Conservation (phyloP, 495 filamentous ascomycete genomes). For the Thermochaetoides thermophila region DNA sequence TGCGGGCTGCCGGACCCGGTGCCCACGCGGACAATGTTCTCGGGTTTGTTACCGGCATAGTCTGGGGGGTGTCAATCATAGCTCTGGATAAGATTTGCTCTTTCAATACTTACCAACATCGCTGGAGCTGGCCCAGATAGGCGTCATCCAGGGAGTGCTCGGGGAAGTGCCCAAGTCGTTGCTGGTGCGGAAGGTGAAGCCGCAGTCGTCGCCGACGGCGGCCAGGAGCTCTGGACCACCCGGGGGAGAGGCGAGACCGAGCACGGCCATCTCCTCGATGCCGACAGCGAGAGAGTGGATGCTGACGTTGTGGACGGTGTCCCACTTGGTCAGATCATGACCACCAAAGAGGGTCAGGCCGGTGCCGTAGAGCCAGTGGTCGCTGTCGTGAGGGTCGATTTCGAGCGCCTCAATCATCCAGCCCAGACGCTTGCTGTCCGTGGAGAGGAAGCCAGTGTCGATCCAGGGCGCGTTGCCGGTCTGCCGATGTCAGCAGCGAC, state of each 20-base stretch:
- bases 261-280: conserved; percentile 44
- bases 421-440: conserved; percentile 36
- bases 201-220: conserved; percentile 44
- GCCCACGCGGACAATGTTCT: conserved; percentile 42
- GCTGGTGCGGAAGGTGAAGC: conserved; percentile 33
- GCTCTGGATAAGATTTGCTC: background rate
- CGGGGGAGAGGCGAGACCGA: conserved; percentile 35
- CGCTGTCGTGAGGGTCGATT: conserved; percentile 43
- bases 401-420: conserved; percentile 51
- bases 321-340: conserved; percentile 35
- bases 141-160: conserved; percentile 32
- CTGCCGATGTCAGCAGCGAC: conserved; percentile 4
- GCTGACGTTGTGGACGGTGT: conserved; percentile 33
- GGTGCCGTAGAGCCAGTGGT: conserved; percentile 46
- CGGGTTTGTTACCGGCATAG: conserved; percentile 40
- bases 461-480: conserved; percentile 35
- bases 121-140: conserved; percentile 32
- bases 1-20: conserved; percentile 26
- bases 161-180: conserved; percentile 33
- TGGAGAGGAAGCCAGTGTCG: conserved; percentile 29
- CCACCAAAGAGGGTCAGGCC: conserved; percentile 42
- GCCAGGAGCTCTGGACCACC: conserved; percentile 39
- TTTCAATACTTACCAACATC: conserved; percentile 22
- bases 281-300: conserved; percentile 40
- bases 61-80: conserved; percentile 16